phyloP scores from a whole-genome alignment of 371 early-diverging fungal species.

The Mortierella sp. region DNA sequence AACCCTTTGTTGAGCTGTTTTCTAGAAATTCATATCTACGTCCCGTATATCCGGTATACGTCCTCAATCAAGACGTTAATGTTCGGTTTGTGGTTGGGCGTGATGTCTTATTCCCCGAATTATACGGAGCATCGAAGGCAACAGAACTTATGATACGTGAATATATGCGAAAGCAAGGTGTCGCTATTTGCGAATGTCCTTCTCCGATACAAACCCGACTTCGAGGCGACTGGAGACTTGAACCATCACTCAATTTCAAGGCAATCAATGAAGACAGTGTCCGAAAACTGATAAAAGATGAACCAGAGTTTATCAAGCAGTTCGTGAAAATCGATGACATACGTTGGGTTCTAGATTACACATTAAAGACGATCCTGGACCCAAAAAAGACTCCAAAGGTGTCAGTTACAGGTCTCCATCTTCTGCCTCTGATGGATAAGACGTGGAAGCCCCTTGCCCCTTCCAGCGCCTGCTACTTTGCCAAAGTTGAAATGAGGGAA shows the following conservation, averaged over 20 bases:
- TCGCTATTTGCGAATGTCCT: constrained; percentile 7
- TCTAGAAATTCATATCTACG: background rate
- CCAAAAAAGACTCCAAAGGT: background rate
- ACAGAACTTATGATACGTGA: background rate
- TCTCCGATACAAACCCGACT: background rate
- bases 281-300: constrained; percentile 1
- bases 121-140: background rate
- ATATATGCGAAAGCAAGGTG: background rate
- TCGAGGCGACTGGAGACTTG: background rate
- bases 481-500: background rate
- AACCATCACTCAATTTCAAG: background rate
- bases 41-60: constrained; percentile 14
- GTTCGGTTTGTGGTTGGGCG: background rate
- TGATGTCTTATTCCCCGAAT: constrained; percentile 4
- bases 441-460: constrained; percentile 12
- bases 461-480: background rate
- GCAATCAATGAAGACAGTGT: constrained; percentile 16
- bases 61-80: too few relatives aligned
- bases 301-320: constrained; percentile 12
- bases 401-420: background rate
- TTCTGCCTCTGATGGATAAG: constrained; percentile 22
- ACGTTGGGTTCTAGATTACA: constrained; percentile 23
- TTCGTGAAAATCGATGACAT: background rate
- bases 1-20: constrained; percentile 1
- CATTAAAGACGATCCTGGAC: background rate